These are phyloP conservation scores for Globisporangium cederbergense DNA, from an alignment of 352 stramenopile genomes.

Conservation along the genomic window DNA sequence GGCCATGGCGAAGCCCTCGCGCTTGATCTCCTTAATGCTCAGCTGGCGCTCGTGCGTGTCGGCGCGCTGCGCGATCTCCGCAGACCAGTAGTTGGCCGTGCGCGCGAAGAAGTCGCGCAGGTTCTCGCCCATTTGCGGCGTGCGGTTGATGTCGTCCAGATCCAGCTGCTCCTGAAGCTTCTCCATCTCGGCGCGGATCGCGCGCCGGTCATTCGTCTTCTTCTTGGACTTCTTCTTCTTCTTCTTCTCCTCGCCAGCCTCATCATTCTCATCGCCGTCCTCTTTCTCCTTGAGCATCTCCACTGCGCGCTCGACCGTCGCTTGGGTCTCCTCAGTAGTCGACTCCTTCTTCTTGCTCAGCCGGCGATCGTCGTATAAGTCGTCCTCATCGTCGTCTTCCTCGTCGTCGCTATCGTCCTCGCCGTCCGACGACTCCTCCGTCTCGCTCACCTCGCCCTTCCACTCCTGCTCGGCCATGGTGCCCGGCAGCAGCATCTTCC, in stretches of 20 bases:
- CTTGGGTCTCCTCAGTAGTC: slow-evolving; percentile 20
- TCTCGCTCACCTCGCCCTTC: slow-evolving; percentile 83
- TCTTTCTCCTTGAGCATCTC: slow-evolving; percentile 59
- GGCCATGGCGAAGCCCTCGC: slow-evolving; percentile 71
- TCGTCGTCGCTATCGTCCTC: slow-evolving; percentile 76
- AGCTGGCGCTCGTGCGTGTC: slow-evolving; percentile 70
- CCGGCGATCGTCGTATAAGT: slow-evolving; percentile 20
- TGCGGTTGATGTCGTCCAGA: slow-evolving; percentile 64
- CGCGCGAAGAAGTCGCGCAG: slow-evolving; percentile 87
- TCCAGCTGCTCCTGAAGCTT: slow-evolving; percentile 78
- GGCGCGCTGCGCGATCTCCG: slow-evolving; percentile 48
- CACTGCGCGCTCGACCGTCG: slow-evolving; percentile 53
- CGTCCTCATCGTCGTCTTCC: slow-evolving; percentile 50
- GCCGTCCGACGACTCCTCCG: slow-evolving; percentile 80
- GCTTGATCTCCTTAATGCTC: slow-evolving; percentile 86
- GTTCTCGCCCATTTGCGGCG: slow-evolving; percentile 79
- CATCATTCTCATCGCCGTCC: slow-evolving; percentile 20
- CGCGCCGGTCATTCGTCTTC: slow-evolving; percentile 60
- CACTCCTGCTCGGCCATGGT: slow-evolving; percentile 93
- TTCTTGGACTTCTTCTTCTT: slow-evolving; percentile 61
- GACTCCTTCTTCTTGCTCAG: slow-evolving; percentile 20
- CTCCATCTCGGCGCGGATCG: slow-evolving; percentile 79
- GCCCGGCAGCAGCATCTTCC: slow-evolving; percentile 89
- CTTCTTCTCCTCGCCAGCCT: slow-evolving; percentile 23
- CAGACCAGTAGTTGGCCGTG: slow-evolving; percentile 68